Conservation (phyloP, 176 grass and related monocot species). For the Eragrostis nindensis region DNA sequence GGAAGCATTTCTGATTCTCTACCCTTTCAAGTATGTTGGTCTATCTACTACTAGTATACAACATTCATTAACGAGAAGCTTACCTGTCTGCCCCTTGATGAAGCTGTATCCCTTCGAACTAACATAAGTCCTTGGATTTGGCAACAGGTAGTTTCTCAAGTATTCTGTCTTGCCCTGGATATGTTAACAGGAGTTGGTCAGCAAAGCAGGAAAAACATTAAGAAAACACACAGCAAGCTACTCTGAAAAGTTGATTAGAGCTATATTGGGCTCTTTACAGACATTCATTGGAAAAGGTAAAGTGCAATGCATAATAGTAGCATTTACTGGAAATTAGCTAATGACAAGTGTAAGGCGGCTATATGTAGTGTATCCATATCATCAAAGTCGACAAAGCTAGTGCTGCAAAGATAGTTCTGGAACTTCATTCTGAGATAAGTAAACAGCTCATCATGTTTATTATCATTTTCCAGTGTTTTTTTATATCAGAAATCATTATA, state of each 20-base stretch:
- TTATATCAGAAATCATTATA: neutral
- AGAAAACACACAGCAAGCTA: neutral
- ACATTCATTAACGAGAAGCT: conserved; percentile 11
- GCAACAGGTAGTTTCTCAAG: conserved; percentile 81
- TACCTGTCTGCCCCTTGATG: conserved; percentile 82
- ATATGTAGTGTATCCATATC: neutral
- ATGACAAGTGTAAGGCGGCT: neutral
- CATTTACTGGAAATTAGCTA: neutral
- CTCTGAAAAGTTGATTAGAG: neutral
- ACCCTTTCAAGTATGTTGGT: neutral
- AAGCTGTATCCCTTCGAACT: conserved; percentile 89
- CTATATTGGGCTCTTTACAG: neutral
- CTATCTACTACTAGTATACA: neutral
- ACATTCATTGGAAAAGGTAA: neutral
- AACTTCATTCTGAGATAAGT: neutral
- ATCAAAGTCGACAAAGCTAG: conserved; percentile 11
- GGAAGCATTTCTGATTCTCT: neutral
- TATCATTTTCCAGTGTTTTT: conserved; percentile 4
- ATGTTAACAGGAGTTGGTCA: conserved; percentile 1
- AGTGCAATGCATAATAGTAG: neutral
- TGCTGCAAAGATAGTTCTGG: neutral
- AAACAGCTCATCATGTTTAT: conserved; percentile 6
- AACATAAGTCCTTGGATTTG: conserved; percentile 79
- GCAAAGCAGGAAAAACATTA: neutral
- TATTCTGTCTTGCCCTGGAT: conserved; percentile 80